phyloP scores from a whole-genome alignment of 2,329 filamentous ascomycete species.

The Fusarium longipes region DNA sequence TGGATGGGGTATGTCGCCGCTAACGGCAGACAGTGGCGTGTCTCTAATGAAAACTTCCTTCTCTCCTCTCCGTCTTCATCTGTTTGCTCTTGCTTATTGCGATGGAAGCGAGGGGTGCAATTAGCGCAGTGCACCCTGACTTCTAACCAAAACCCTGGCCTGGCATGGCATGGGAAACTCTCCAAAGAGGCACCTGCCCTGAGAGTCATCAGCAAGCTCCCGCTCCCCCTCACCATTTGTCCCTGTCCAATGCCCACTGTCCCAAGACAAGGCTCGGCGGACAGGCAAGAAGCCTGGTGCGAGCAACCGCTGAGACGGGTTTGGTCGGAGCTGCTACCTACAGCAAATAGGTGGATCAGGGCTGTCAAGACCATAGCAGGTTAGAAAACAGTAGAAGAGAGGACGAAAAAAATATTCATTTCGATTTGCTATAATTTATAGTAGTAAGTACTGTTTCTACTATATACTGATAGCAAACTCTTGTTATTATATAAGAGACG shows the following conservation, averaged over 20 bases:
- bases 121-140: constrained; percentile 1
- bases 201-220: constrained; percentile 36
- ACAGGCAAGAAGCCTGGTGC: constrained; percentile 10
- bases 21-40: constrained; percentile 31
- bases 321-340: constrained; percentile 25
- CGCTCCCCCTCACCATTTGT: constrained; percentile 32
- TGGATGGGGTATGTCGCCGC: constrained; percentile 5
- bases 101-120: neutral
- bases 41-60: constrained; percentile 3
- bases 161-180: constrained; percentile 10
- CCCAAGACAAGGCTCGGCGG: neutral
- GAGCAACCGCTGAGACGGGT: constrained; percentile 30
- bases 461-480: too few relatives aligned
- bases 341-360: neutral
- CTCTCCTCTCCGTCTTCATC: neutral
- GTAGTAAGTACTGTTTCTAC: too few relatives aligned
- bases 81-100: neutral
- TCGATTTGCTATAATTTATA: neutral
- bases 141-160: constrained; percentile 13
- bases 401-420: neutral
- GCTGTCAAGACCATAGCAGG: too few relatives aligned
- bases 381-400: neutral
- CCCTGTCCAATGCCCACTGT: neutral
- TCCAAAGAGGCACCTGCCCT: constrained; percentile 37
- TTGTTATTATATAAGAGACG: too few relatives aligned